Evolutionary conservation across 768 basidiomycete genomes (phyloP), one percentile per base, ranked within the genome.

Genomic region (Boletales sp.): DNA sequence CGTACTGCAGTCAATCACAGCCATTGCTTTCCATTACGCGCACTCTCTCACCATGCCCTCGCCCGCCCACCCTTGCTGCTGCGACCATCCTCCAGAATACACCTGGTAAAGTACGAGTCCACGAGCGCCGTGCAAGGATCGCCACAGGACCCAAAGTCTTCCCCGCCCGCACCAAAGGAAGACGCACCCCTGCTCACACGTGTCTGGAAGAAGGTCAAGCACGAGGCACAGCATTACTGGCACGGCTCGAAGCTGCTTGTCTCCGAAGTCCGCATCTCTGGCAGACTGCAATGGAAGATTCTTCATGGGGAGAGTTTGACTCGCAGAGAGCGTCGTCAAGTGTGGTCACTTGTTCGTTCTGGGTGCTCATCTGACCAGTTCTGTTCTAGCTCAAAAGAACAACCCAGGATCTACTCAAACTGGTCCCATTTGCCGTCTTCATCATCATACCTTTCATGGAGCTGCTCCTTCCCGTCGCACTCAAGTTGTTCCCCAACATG

Each of bases 381-480:
- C 18, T 25, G 14, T 44, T 41, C 30, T 60, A 98, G 94, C 73
- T 98, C 60, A 88, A 79, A 70, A 84, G 95, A 40, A 99, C 96
- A 2, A 98, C 94, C 0, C 85, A 86, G 69, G 96, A 99, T 70
- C 65, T 98, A 30, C 71, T 99, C 46, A 84, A 96, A 30, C 83
- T 99, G 13, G 84, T 98, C 19, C 96, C 96, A 1, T 99, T 99
- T 70, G 83, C 90, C 8, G 92, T 92, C 44, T 97, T 99, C 72
- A 65, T 98, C 55, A 76, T 96, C 60, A 91, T 99, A 3, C 96
- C 96, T 1, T 98, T 98, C 78, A 98, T 98, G 95, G 96, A 98
- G 66, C 67, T 99, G 15, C 77, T 99, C 5, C 81, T 99, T 3
- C 96, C 96, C 2, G 91, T 99, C 36, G 94, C 94, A 0, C 78